Conservation (phyloP, 768 basidiomycete genomes). For the Pholiota conissans region DNA sequence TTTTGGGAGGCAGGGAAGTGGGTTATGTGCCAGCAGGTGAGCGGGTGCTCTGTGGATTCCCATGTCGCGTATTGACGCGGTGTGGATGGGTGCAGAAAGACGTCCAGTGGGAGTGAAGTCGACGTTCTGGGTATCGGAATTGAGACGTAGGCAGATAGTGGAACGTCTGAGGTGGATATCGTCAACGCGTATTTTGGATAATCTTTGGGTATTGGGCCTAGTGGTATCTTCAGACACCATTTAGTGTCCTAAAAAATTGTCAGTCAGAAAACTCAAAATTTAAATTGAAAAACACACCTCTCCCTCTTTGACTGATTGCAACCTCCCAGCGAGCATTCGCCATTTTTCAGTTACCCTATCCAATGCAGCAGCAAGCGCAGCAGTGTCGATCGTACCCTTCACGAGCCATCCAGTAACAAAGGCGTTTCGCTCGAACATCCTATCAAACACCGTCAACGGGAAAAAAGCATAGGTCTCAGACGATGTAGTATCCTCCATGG, state of each 20-base stretch:
- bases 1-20: conserved; percentile 34
- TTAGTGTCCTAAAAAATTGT: conserved; percentile 23
- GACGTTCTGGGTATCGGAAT: conserved; percentile 33
- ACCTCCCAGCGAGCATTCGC: conserved; percentile 26
- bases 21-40: conserved; percentile 46
- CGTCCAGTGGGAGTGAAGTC: conserved; percentile 32
- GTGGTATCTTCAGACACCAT: conserved; percentile 38
- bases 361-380: conserved; percentile 30
- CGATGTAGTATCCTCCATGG: neutral
- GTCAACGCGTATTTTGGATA: conserved; percentile 39
- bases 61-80: conserved; percentile 36
- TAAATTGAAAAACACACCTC: conserved; percentile 14
- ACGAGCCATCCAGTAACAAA: conserved; percentile 46
- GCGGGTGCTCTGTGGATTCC: conserved; percentile 32
- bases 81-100: conserved; percentile 39
- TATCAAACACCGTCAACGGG: conserved; percentile 39
- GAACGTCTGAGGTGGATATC: conserved; percentile 28
- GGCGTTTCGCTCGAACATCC: conserved; percentile 28
- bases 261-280: neutral
- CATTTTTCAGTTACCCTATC: conserved; percentile 29
- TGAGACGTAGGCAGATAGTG: conserved; percentile 35
- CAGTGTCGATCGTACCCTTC: conserved; percentile 36
- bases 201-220: conserved; percentile 30
- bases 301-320: conserved; percentile 20
- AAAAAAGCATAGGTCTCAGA: conserved; percentile 18